Evolutionary conservation across 495 filamentous ascomycete genomes (phyloP).

Genomic region (Penicillium tannophilum): DNA sequence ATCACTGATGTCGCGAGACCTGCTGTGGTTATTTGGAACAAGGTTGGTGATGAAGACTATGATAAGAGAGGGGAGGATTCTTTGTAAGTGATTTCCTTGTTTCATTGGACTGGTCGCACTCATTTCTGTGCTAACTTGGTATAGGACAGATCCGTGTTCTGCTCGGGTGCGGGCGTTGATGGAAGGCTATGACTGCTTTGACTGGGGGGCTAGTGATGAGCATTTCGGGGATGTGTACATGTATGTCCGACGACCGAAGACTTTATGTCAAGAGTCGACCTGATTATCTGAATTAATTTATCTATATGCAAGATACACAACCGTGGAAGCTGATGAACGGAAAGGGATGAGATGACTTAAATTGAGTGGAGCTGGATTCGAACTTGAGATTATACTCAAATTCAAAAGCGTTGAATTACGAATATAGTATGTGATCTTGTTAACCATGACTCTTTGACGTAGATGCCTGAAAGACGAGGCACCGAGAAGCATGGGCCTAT

Average conservation of each 20-base stretch:
- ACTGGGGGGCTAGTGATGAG: slow-evolving; percentile 1
- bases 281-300: not conserved
- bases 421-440: too few species aligned
- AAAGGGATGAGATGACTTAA: not conserved
- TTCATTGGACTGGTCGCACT: not conserved
- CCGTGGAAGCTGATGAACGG: not conserved
- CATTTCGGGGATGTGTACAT: slow-evolving; percentile 4
- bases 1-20: slow-evolving; percentile 36
- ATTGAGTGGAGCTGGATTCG: too few species aligned
- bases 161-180: slow-evolving; percentile 6
- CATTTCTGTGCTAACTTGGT: not conserved
- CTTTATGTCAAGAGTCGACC: not conserved
- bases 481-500: not conserved
- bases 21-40: slow-evolving; percentile 21
- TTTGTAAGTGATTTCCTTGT: slow-evolving; percentile 1
- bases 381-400: too few species aligned
- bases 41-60: slow-evolving; percentile 2
- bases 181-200: slow-evolving; percentile 8
- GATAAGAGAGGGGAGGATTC: slow-evolving; percentile 1
- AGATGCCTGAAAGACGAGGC: not conserved
- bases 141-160: slow-evolving; percentile 11
- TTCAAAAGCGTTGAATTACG: too few species aligned
- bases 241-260: slow-evolving; percentile 8
- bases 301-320: not conserved
- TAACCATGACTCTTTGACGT: too few species aligned